A percentile compares a stretch with the other conserved stretches of the same genome.
Conservation (phyloP, 2,329 filamentous ascomycete species). For the Fusarium udum region DNA sequence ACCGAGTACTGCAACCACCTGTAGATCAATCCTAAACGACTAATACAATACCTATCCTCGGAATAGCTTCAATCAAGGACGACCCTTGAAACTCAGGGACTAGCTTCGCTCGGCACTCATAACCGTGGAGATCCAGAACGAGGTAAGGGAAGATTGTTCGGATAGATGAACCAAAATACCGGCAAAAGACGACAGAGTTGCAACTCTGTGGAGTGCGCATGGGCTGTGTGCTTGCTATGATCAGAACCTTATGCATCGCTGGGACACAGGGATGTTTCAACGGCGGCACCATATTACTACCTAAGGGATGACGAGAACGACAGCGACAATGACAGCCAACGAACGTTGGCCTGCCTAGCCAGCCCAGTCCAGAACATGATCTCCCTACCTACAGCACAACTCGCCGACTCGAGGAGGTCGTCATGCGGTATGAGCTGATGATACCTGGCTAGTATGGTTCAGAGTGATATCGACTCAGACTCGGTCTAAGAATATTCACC, state of each 20-base stretch:
- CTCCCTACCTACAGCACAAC: background rate
- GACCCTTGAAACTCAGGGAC: conserved; percentile 5
- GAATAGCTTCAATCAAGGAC: background rate
- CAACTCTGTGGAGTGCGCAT: conserved; percentile 22
- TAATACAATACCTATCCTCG: background rate
- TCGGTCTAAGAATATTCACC: conserved; percentile 8
- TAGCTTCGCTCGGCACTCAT: conserved; percentile 4
- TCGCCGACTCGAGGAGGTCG: background rate
- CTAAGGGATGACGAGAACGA: background rate
- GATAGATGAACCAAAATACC: conserved; percentile 8
- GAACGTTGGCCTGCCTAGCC: background rate
- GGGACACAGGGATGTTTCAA: conserved; percentile 19
- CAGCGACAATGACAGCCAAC: background rate
- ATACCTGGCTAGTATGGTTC: conserved; percentile 3
- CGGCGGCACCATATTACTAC: conserved; percentile 1
- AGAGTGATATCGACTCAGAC: conserved; percentile 7
- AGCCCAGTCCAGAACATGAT: background rate
- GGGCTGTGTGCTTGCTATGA: conserved; percentile 24
- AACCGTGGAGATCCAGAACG: background rate
- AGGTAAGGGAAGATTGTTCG: background rate
- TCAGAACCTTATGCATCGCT: conserved; percentile 30
- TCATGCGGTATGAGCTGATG: conserved; percentile 6
- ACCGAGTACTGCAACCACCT: background rate
- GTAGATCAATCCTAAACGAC: conserved; percentile 9
- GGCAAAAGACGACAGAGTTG: conserved; percentile 5